Conservation (phyloP, 2,329 filamentous ascomycete species). For the Diaporthe citriasiana region DNA sequence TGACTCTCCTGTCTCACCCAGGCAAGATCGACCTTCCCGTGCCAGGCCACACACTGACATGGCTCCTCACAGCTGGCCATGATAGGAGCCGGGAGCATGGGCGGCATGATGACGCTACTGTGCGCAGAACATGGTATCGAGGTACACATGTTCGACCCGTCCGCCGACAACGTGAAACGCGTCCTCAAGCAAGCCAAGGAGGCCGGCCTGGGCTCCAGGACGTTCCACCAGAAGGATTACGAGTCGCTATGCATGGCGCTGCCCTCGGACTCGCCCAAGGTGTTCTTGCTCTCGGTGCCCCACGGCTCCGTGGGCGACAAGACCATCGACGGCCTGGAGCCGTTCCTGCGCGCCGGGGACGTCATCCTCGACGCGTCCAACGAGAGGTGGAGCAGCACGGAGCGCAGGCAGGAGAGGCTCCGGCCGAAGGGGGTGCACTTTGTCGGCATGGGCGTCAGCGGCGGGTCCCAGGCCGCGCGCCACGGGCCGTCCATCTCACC, state of each 20-base stretch:
- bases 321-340: slow-evolving; percentile 53
- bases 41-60: background rate
- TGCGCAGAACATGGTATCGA: slow-evolving; percentile 69
- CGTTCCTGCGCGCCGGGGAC: slow-evolving; percentile 70
- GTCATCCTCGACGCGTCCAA: slow-evolving; percentile 79
- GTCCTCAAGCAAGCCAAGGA: slow-evolving; percentile 53
- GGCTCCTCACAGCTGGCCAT: slow-evolving; percentile 61
- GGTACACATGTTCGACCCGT: slow-evolving; percentile 69
- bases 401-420: slow-evolving; percentile 72
- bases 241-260: slow-evolving; percentile 64
- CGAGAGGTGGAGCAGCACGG: slow-evolving; percentile 75
- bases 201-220: slow-evolving; percentile 48
- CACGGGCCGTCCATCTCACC: slow-evolving; percentile 78
- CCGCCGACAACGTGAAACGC: slow-evolving; percentile 59
- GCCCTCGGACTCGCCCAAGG: slow-evolving; percentile 56
- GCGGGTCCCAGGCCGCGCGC: slow-evolving; percentile 77
- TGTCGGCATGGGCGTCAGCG: slow-evolving; percentile 77
- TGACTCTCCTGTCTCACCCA: background rate
- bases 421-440: slow-evolving; percentile 71
- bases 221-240: slow-evolving; percentile 58
- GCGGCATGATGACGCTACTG: slow-evolving; percentile 70
- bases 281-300: slow-evolving; percentile 67
- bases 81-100: slow-evolving; percentile 72
- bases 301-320: slow-evolving; percentile 58
- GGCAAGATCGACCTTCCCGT: background rate